Conservation (phyloP, 257 asterid species). For the Plantago elongata region DNA sequence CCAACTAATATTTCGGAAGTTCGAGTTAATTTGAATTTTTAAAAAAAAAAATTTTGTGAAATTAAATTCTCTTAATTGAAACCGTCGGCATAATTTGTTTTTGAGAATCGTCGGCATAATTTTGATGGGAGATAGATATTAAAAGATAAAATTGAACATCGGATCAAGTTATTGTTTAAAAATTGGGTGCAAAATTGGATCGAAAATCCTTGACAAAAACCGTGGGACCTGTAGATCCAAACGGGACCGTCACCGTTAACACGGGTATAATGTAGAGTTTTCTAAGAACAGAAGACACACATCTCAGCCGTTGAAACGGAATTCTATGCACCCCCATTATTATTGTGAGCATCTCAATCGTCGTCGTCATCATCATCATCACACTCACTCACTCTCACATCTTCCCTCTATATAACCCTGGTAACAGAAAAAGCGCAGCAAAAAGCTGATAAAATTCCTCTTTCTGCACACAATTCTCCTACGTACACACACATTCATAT, state of each 20-base stretch:
- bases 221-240: slow-evolving; percentile 31
- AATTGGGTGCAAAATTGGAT: background rate
- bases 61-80: no score
- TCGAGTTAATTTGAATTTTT: no score
- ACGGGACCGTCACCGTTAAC: slow-evolving; percentile 24
- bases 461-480: slow-evolving; percentile 29
- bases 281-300: background rate
- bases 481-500: slow-evolving; percentile 14
- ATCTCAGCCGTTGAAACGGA: slow-evolving; percentile 30
- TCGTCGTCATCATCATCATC: slow-evolving; percentile 37
- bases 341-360: slow-evolving; percentile 33
- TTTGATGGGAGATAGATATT: no score
- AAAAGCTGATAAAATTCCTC: slow-evolving; percentile 25
- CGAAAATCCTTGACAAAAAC: background rate
- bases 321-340: slow-evolving; percentile 25
- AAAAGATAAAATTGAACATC: no score
- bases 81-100: no score
- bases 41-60: no score
- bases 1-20: no score
- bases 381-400: slow-evolving; percentile 24
- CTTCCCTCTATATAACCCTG: slow-evolving; percentile 27
- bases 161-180: no score
- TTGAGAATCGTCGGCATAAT: no score
- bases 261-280: slow-evolving; percentile 13
- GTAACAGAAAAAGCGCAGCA: slow-evolving; percentile 30